These are phyloP conservation scores for Dactylellina sp. DNA, from an alignment of 2,329 filamentous ascomycete genomes.

Conservation along the genomic window DNA sequence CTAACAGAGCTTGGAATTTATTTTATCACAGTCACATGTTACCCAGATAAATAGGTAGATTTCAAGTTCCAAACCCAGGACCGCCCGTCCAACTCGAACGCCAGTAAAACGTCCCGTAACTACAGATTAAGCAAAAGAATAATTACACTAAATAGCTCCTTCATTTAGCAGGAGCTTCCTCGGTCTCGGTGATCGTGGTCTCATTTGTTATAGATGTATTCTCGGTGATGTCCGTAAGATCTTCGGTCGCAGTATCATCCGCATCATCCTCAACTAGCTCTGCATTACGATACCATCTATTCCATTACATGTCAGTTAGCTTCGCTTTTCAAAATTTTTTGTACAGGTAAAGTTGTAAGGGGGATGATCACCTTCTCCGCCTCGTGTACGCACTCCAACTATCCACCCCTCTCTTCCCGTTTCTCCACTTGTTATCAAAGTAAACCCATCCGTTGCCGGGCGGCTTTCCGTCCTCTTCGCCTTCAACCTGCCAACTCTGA, in stretches of 20 bases:
- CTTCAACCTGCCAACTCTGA: slow-evolving; percentile 88
- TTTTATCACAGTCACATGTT: not conserved
- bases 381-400: slow-evolving; percentile 96
- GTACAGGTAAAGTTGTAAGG: not conserved
- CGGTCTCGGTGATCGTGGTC: slow-evolving; percentile 44
- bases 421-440: slow-evolving; percentile 98
- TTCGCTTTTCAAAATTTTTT: not conserved
- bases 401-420: slow-evolving; percentile 83
- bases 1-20: too few relatives aligned
- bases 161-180: slow-evolving; percentile 43
- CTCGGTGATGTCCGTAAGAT: slow-evolving; percentile 15
- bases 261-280: slow-evolving; percentile 81
- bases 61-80: not conserved
- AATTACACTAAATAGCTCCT: slow-evolving; percentile 8
- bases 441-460: slow-evolving; percentile 88
- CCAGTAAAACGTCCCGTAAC: slow-evolving; percentile 14
- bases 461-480: slow-evolving; percentile 68
- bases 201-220: slow-evolving; percentile 16
- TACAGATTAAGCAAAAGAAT: slow-evolving; percentile 16
- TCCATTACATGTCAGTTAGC: slow-evolving; percentile 8
- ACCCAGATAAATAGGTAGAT: not conserved
- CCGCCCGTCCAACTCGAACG: slow-evolving; percentile 16
- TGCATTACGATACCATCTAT: slow-evolving; percentile 87
- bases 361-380: slow-evolving; percentile 73
- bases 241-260: slow-evolving; percentile 23